These are phyloP conservation scores for Phenoliferia sp. DNA, from an alignment of 1,284 basidiomycete species.

Conservation along the genomic window DNA sequence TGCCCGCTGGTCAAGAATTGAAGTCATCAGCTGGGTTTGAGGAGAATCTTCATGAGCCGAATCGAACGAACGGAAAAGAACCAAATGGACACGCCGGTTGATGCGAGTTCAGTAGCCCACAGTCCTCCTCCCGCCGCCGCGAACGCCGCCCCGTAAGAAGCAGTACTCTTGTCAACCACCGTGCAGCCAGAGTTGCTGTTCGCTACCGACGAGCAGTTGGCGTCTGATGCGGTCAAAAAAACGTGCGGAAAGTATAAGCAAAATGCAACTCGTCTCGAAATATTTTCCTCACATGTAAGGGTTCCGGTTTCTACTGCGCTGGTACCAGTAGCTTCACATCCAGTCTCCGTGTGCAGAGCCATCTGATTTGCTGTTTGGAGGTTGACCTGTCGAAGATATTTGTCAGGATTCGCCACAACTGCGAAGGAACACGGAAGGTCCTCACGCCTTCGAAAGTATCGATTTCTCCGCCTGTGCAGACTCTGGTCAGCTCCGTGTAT, in stretches of 20 bases:
- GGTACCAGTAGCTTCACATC: conserved; percentile 33
- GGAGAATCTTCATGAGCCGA: background rate
- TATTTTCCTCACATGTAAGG: conserved; percentile 36
- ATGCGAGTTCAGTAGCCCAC: conserved; percentile 22
- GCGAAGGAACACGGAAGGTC: background rate
- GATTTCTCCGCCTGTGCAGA: conserved; percentile 58
- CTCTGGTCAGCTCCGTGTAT: background rate
- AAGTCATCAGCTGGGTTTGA: background rate
- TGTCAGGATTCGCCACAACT: background rate
- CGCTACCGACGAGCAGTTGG: conserved; percentile 35
- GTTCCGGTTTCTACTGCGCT: conserved; percentile 32
- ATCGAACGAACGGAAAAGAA: conserved; percentile 16
- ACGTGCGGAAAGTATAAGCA: too few relatives aligned
- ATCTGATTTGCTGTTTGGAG: conserved; percentile 73
- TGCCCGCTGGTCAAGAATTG: conserved; percentile 2
- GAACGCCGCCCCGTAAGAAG: conserved; percentile 38
- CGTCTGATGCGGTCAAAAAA: background rate
- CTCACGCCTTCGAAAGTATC: conserved; percentile 74
- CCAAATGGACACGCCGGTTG: conserved; percentile 29
- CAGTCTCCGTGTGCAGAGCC: conserved; percentile 49
- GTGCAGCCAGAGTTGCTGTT: conserved; percentile 58
- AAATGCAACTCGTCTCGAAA: too few relatives aligned
- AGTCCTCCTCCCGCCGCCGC: conserved; percentile 38
- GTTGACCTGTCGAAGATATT: conserved; percentile 43
- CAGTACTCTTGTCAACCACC: conserved; percentile 33